Evolutionary conservation across 1,284 basidiomycete species (phyloP).

Genomic region (Blastosporella zonata): DNA sequence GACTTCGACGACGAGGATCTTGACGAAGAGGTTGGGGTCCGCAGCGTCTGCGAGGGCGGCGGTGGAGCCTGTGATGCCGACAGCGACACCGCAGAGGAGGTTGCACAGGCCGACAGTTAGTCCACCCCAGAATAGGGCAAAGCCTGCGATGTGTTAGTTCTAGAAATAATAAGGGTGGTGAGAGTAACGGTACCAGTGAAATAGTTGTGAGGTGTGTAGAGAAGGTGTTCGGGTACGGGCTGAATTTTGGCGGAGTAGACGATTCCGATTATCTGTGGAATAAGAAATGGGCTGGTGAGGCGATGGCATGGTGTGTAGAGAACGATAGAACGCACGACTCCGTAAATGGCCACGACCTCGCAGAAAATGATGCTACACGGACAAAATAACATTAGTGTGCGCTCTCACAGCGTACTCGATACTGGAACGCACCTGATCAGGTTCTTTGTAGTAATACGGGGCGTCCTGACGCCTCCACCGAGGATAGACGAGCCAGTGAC

Average conservation of each 20-base stretch:
- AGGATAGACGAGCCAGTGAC: constrained; percentile 94
- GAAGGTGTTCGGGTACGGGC: constrained; percentile 52
- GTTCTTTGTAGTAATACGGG: constrained; percentile 96
- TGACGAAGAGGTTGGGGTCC: constrained; percentile 90
- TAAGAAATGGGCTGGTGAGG: not conserved
- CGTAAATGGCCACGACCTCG: constrained; percentile 97
- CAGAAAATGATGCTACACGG: constrained; percentile 91
- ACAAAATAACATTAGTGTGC: not conserved
- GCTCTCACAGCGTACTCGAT: not conserved
- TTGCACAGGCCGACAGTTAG: constrained; percentile 90
- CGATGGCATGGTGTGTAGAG: constrained; percentile 5
- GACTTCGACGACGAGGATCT: constrained; percentile 92
- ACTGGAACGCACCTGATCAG: constrained; percentile 76
- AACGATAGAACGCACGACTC: constrained; percentile 61
- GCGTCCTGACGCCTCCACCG: constrained; percentile 92
- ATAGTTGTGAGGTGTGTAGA: constrained; percentile 85
- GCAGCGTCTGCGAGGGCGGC: constrained; percentile 92
- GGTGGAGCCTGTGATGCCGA: constrained; percentile 90
- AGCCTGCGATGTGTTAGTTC: constrained; percentile 48
- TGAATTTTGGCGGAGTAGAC: constrained; percentile 85
- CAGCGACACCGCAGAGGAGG: constrained; percentile 88
- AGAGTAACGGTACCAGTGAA: constrained; percentile 66
- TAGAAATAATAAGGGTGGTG: not conserved
- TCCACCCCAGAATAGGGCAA: constrained; percentile 93
- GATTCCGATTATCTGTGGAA: constrained; percentile 82